Evolutionary conservation across 805 yeast genomes (phyloP).

Genomic region (Spathaspora sp.): DNA sequence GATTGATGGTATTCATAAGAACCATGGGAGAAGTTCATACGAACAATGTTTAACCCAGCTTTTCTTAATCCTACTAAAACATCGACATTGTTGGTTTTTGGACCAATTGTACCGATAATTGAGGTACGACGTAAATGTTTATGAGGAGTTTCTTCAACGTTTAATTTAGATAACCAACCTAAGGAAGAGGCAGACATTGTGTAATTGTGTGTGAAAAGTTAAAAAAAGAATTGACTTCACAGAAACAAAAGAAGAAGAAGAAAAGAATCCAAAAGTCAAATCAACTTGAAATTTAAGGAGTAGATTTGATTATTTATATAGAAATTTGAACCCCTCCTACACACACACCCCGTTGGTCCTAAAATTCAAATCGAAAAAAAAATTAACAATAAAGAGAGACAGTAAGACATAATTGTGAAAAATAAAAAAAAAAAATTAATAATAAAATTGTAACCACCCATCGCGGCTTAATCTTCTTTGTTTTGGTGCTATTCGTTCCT

Average conservation of each 20-base stretch:
- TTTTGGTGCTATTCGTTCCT: not conserved
- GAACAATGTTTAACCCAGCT: constrained; percentile 96
- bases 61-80: constrained; percentile 82
- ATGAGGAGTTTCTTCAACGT: constrained; percentile 71
- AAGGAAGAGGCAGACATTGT: constrained; percentile 45
- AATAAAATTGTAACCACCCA: not conserved
- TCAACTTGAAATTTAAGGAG: not conserved
- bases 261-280: not conserved
- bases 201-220: not conserved
- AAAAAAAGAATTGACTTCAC: not conserved
- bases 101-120: constrained; percentile 98
- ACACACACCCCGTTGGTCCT: not conserved
- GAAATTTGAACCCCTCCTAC: not conserved
- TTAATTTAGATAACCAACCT: constrained; percentile 80
- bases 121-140: constrained; percentile 87
- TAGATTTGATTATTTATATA: not conserved
- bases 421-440: not conserved
- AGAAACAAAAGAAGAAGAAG: not conserved
- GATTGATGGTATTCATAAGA: constrained; percentile 96
- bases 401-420: too few species aligned
- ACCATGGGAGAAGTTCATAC: constrained; percentile 99
- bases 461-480: not conserved
- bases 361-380: not conserved
- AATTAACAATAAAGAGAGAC: too few species aligned
- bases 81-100: constrained; percentile 91